These are phyloP conservation scores for Trichoderma breve DNA, from an alignment of 2,329 filamentous ascomycete species.

Conservation along the genomic window DNA sequence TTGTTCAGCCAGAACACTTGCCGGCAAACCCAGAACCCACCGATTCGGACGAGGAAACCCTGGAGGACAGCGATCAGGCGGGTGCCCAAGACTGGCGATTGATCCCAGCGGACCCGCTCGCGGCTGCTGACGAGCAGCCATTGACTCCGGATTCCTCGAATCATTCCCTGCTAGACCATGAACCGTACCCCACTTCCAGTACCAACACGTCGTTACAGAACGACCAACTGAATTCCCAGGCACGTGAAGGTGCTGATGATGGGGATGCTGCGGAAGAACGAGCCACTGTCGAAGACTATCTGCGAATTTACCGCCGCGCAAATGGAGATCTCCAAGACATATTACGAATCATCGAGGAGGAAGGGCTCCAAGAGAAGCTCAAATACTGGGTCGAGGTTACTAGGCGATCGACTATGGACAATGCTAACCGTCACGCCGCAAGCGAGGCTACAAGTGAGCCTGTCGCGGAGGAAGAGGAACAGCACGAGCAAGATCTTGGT, in stretches of 20 bases:
- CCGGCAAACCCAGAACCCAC: slow-evolving; percentile 28
- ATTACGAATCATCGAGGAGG: slow-evolving; percentile 58
- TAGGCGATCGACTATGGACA: slow-evolving; percentile 33
- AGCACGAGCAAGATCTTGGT: neutral
- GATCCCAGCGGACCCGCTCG: neutral
- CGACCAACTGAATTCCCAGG: neutral
- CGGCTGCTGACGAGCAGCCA: neutral
- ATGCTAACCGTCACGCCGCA: neutral
- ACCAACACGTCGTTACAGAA: neutral
- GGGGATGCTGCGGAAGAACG: slow-evolving; percentile 12
- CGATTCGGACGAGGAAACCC: slow-evolving; percentile 35
- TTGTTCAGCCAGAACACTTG: slow-evolving; percentile 14
- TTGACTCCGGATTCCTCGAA: neutral
- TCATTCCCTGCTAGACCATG: neutral
- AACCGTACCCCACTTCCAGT: neutral
- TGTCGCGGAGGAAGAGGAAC: neutral
- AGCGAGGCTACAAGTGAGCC: neutral
- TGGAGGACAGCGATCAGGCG: slow-evolving; percentile 29
- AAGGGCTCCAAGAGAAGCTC: slow-evolving; percentile 58
- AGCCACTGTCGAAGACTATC: slow-evolving; percentile 35
- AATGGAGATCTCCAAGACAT: slow-evolving; percentile 59
- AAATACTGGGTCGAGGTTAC: slow-evolving; percentile 59
- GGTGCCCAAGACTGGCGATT: slow-evolving; percentile 15
- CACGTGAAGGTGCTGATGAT: neutral
- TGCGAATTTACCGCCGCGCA: slow-evolving; percentile 58